Evolutionary conservation across 768 basidiomycete genomes (phyloP).

Genomic region (Phlebiopsis flavidoalba): DNA sequence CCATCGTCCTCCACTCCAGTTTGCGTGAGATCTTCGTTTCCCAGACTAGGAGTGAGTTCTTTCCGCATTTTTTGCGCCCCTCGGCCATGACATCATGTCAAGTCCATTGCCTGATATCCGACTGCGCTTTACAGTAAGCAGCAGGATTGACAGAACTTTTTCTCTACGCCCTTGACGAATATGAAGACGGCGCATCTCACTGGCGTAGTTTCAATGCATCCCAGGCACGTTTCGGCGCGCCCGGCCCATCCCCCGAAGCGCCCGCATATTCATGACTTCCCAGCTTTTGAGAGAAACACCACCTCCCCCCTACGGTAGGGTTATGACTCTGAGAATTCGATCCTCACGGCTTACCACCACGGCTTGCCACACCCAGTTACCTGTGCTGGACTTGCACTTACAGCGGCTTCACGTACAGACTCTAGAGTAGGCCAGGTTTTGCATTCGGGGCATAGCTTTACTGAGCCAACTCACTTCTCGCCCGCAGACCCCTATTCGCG

Average conservation of each 20-base stretch:
- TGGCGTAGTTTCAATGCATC: not conserved
- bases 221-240: not conserved
- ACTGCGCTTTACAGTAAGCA: not conserved
- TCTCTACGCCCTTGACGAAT: too few species aligned
- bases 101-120: not conserved
- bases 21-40: not conserved
- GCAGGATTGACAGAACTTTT: not conserved
- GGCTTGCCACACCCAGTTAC: not conserved
- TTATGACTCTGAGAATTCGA: slow-evolving; percentile 2
- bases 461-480: not conserved
- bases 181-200: too few species aligned
- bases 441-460: not conserved
- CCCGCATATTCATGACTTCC: not conserved
- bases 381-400: not conserved
- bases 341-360: not conserved
- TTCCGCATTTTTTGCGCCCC: not conserved
- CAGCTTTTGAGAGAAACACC: too few species aligned
- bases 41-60: not conserved
- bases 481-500: not conserved
- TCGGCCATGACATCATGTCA: not conserved
- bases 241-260: not conserved
- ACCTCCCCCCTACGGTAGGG: slow-evolving; percentile 1
- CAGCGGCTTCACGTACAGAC: not conserved
- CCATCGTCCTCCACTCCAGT: not conserved
- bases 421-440: not conserved